Conservation (phyloP, 2,329 filamentous ascomycete genomes). For the Xylariales sp. region DNA sequence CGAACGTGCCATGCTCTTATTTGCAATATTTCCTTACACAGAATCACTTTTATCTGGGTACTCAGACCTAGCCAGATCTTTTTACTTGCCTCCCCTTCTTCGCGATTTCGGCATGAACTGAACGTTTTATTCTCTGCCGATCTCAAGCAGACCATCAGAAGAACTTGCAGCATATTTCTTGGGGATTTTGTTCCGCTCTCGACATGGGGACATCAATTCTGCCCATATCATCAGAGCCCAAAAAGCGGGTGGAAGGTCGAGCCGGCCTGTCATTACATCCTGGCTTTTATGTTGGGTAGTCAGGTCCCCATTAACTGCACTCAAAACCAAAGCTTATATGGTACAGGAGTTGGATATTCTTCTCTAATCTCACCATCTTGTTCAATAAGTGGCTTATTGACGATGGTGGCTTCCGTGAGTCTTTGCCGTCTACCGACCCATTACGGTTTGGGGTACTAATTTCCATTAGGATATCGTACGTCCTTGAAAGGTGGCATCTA, state of each 20-base stretch:
- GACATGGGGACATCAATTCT: slow-evolving; percentile 4
- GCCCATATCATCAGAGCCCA: background rate
- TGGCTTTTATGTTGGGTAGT: slow-evolving; percentile 5
- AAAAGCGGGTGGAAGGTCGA: slow-evolving; percentile 2
- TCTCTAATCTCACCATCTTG: slow-evolving; percentile 80
- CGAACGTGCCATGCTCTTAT: too few relatives aligned
- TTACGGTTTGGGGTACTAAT: background rate
- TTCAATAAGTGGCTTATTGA: slow-evolving; percentile 92
- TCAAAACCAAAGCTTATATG: background rate
- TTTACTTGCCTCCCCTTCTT: too few relatives aligned
- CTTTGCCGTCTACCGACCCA: background rate
- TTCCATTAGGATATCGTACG: slow-evolving; percentile 2
- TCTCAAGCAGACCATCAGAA: too few relatives aligned
- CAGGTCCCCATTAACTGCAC: background rate
- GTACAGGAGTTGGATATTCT: slow-evolving; percentile 69
- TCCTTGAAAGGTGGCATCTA: background rate
- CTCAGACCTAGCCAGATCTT: too few relatives aligned
- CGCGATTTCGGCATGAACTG: too few relatives aligned
- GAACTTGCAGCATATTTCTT: too few relatives aligned
- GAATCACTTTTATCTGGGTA: too few relatives aligned
- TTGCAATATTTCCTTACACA: too few relatives aligned
- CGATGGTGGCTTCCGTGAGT: slow-evolving; percentile 69
- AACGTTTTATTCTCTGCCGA: too few relatives aligned
- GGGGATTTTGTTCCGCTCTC: too few relatives aligned
- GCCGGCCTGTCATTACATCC: slow-evolving; percentile 6